Evolutionary conservation across 2,329 filamentous ascomycete species (phyloP).

Genomic region (Ceratocystis cubensis): DNA sequence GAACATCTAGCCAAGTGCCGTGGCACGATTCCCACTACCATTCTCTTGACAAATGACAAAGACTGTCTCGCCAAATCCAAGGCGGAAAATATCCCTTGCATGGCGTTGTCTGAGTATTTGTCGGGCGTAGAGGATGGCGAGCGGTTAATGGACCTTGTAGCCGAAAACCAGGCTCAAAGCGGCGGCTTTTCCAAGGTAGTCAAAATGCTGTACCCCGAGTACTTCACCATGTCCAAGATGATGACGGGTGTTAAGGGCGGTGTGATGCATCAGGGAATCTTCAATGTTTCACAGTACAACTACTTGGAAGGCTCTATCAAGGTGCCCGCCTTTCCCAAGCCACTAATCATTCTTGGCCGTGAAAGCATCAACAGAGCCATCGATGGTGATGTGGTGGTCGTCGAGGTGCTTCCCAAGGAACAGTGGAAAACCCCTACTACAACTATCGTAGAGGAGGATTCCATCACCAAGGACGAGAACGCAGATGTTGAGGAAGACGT

Average conservation of each 20-base stretch:
- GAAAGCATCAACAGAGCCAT: slow-evolving; percentile 95
- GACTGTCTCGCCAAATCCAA: slow-evolving; percentile 76
- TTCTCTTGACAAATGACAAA: slow-evolving; percentile 89
- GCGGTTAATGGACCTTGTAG: slow-evolving; percentile 84
- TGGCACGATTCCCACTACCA: slow-evolving; percentile 56
- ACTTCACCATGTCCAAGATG: slow-evolving; percentile 79
- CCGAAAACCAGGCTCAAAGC: slow-evolving; percentile 58
- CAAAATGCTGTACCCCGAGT: slow-evolving; percentile 75
- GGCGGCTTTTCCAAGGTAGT: slow-evolving; percentile 45
- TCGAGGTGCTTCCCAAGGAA: slow-evolving; percentile 83
- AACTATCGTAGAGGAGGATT: slow-evolving; percentile 90
- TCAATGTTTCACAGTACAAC: slow-evolving; percentile 95
- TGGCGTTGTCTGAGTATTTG: slow-evolving; percentile 67
- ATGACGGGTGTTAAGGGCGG: slow-evolving; percentile 86
- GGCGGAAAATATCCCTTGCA: slow-evolving; percentile 57
- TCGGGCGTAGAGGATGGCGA: slow-evolving; percentile 70
- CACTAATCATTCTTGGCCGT: slow-evolving; percentile 74
- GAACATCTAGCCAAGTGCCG: slow-evolving; percentile 61
- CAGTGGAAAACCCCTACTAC: slow-evolving; percentile 96
- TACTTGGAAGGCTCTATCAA: slow-evolving; percentile 90
- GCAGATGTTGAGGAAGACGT: slow-evolving; percentile 69
- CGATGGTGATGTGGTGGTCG: slow-evolving; percentile 81
- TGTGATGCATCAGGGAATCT: slow-evolving; percentile 82
- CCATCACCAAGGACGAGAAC: slow-evolving; percentile 84
- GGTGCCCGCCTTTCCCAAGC: slow-evolving; percentile 78